These are phyloP conservation scores for Pichia insulana DNA, from an alignment of 805 yeast species.

Conservation along the genomic window DNA sequence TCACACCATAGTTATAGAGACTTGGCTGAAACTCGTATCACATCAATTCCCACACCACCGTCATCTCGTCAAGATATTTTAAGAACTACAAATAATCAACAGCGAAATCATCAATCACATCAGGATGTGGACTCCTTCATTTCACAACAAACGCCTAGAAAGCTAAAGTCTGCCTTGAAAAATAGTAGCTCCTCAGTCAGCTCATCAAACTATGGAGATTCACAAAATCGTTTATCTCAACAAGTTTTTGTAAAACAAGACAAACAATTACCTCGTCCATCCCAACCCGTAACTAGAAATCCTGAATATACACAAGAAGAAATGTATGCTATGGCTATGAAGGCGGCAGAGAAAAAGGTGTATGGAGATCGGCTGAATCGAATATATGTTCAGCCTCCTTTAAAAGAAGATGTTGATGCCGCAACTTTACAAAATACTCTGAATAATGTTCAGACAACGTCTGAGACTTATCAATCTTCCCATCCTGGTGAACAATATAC, in stretches of 20 bases:
- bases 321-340: slow-evolving; percentile 46
- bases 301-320: slow-evolving; percentile 35
- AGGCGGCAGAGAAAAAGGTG: slow-evolving; percentile 47
- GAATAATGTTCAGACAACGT: slow-evolving; percentile 3
- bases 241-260: not conserved
- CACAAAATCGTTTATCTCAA: not conserved
- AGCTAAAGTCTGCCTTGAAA: slow-evolving; percentile 6
- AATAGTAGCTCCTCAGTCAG: slow-evolving; percentile 5
- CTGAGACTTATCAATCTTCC: not conserved
- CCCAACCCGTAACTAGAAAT: not conserved
- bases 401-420: slow-evolving; percentile 14
- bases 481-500: slow-evolving; percentile 12
- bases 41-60: too few relatives aligned
- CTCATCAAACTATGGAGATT: slow-evolving; percentile 2
- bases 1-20: slow-evolving; percentile 11
- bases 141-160: not conserved
- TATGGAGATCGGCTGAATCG: slow-evolving; percentile 32
- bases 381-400: not conserved
- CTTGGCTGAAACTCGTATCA: not conserved
- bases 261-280: not conserved
- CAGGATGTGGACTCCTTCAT: not conserved
- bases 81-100: not conserved
- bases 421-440: slow-evolving; percentile 22
- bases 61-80: too few relatives aligned
- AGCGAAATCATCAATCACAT: not conserved